These are phyloP conservation scores for Ilyonectria mors-panacis DNA, from an alignment of 2,329 filamentous ascomycete species.

Conservation along the genomic window DNA sequence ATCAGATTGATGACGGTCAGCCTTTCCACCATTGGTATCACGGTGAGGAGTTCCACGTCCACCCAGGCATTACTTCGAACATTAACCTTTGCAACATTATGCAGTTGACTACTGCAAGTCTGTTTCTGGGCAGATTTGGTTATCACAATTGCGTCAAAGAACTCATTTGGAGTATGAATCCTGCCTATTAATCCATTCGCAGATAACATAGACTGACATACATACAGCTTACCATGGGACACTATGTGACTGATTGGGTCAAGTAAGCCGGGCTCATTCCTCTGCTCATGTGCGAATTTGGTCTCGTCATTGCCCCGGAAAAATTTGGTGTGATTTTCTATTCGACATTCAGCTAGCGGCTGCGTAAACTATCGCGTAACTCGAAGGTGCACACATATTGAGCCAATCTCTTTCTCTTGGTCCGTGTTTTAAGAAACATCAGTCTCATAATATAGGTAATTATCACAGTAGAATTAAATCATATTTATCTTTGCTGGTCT, in stretches of 20 bases:
- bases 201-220: too few relatives aligned
- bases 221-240: not conserved
- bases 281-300: not conserved
- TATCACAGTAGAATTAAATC: too few relatives aligned
- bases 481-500: too few relatives aligned
- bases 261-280: not conserved
- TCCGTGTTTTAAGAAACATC: too few relatives aligned
- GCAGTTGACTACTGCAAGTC: slow-evolving; percentile 11
- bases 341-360: not conserved
- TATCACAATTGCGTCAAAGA: slow-evolving; percentile 1
- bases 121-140: slow-evolving; percentile 11
- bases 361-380: not conserved
- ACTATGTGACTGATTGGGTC: slow-evolving; percentile 11
- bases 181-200: not conserved
- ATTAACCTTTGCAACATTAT: not conserved
- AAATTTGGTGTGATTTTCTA: slow-evolving; percentile 5
- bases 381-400: too few relatives aligned
- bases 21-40: too few relatives aligned
- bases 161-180: slow-evolving; percentile 12
- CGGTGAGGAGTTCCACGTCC: too few relatives aligned
- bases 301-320: not conserved
- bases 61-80: too few relatives aligned
- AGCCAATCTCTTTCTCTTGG: too few relatives aligned
- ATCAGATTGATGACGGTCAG: too few relatives aligned
- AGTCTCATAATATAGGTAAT: too few relatives aligned